These are phyloP conservation scores for Linnemannia elongata DNA, from an alignment of 192 early-diverging fungal genomes.

Conservation along the genomic window DNA sequence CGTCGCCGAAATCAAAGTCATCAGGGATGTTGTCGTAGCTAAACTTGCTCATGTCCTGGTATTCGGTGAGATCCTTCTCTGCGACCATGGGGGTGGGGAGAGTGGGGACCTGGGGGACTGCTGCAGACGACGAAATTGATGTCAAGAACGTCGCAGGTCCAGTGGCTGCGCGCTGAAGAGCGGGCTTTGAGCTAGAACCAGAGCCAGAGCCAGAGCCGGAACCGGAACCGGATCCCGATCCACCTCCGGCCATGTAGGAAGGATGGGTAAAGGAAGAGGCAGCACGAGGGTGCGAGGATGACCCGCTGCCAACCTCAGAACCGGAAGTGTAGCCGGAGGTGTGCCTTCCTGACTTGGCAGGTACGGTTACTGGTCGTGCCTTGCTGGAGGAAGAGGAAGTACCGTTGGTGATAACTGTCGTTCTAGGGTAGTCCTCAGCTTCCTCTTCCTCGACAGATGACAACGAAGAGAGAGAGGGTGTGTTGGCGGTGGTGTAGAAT, in stretches of 20 bases:
- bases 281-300: constrained; percentile 10
- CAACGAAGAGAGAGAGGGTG: constrained; percentile 26
- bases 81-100: neutral
- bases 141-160: constrained; percentile 29
- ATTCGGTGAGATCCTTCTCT: neutral
- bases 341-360: neutral
- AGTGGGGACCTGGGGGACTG: constrained; percentile 15
- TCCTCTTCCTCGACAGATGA: constrained; percentile 35
- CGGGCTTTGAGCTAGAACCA: constrained; percentile 27
- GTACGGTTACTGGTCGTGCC: neutral
- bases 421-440: neutral
- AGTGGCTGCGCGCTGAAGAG: constrained; percentile 28
- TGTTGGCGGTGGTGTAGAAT: constrained; percentile 3
- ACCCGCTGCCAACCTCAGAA: constrained; percentile 4
- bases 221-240: neutral
- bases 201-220: neutral
- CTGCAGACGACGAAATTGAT: constrained; percentile 20
- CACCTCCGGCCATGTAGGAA: neutral
- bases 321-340: constrained; percentile 18
- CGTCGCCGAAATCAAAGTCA: constrained; percentile 50
- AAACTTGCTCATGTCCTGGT: constrained; percentile 20
- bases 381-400: neutral
- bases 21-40: constrained; percentile 46
- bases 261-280: neutral
- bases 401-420: neutral